Percentiles rank a stretch among this genome's conserved stretches.
Conservation (phyloP, 768 basidiomycete genomes). For the Trametes cinnabarina region DNA sequence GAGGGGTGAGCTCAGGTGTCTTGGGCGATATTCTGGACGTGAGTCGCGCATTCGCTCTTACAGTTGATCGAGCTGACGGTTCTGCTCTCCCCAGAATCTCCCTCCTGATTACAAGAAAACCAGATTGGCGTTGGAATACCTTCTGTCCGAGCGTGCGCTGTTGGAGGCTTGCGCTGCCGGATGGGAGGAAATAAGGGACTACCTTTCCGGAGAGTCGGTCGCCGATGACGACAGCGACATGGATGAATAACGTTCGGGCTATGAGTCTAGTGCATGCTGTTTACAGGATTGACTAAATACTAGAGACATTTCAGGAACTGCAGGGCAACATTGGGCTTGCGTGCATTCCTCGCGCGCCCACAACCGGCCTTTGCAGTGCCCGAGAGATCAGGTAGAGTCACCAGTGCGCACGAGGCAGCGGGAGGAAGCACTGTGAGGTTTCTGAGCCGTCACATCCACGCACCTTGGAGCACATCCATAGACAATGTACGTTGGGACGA, state of each 20-base stretch:
- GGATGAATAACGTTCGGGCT: too few species aligned
- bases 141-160: slow-evolving; percentile 27
- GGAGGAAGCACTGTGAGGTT: too few species aligned
- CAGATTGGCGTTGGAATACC: slow-evolving; percentile 20
- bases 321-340: too few species aligned
- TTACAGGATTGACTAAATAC: too few species aligned
- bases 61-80: background rate
- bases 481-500: background rate
- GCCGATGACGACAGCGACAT: background rate
- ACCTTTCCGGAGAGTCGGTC: background rate
- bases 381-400: too few species aligned
- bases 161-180: slow-evolving; percentile 23
- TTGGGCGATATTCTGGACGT: slow-evolving; percentile 18
- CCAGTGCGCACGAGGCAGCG: too few species aligned
- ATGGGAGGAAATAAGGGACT: slow-evolving; percentile 21
- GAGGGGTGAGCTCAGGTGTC: slow-evolving; percentile 1
- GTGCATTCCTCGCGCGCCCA: too few species aligned
- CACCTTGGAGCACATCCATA: too few species aligned
- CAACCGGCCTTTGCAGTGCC: too few species aligned
- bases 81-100: slow-evolving; percentile 8
- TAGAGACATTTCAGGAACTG: too few species aligned
- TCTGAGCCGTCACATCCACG: too few species aligned
- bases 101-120: slow-evolving; percentile 13
- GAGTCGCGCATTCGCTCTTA: background rate
- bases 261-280: too few species aligned